Evolutionary conservation across 148 eudicot genomes (phyloP).

Genomic region (Vaccinium vitisidaea): DNA sequence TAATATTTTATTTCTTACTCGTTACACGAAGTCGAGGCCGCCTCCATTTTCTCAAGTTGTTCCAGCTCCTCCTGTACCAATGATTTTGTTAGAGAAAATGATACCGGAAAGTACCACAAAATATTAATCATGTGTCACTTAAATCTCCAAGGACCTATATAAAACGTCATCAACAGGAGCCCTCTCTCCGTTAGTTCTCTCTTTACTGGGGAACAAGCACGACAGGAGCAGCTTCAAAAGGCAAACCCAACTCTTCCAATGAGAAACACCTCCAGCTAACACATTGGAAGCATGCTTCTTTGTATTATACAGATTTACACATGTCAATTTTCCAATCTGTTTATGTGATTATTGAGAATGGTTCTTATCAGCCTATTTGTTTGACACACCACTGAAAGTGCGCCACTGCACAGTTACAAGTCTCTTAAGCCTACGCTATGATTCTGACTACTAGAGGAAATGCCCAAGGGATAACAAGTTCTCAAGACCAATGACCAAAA

Average conservation of each 20-base stretch:
- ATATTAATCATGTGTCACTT: background rate
- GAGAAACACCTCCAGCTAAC: background rate
- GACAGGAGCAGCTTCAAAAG: background rate
- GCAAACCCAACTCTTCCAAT: background rate
- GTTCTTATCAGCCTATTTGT: too few species aligned
- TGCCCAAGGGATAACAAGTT: background rate
- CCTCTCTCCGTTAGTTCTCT: too few species aligned
- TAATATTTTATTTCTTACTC: conserved; percentile 49
- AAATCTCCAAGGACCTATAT: background rate
- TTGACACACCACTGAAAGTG: background rate
- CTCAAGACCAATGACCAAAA: background rate
- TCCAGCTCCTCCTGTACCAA: conserved; percentile 78
- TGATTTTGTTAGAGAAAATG: background rate
- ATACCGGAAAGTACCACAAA: background rate
- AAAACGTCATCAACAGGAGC: too few species aligned
- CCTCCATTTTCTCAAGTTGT: conserved; percentile 59
- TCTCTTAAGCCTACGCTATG: background rate
- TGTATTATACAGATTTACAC: background rate
- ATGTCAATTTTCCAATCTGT: background rate
- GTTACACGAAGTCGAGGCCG: conserved; percentile 62
- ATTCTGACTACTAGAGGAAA: background rate
- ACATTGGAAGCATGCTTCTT: background rate
- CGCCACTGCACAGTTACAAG: background rate
- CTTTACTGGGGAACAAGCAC: background rate
- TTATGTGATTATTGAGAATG: background rate